Evolutionary conservation across 148 eudicot species (phyloP).

Genomic region (Heliosperma pusillum): DNA sequence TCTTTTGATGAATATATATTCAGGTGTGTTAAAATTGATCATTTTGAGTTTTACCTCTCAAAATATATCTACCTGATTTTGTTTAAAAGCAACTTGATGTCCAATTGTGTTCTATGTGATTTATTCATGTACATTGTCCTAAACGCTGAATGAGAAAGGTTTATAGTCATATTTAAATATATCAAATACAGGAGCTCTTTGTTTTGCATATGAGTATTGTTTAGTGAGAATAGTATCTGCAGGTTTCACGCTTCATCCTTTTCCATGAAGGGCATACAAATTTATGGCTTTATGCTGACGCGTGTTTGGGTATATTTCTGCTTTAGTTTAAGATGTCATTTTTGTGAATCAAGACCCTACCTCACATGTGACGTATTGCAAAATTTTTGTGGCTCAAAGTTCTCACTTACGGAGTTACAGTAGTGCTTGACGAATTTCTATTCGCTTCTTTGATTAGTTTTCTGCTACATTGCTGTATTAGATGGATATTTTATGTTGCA

Average conservation of each 20-base stretch:
- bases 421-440: background rate
- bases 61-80: background rate
- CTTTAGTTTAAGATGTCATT: background rate
- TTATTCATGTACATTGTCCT: background rate
- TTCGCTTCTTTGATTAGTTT: background rate
- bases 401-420: background rate
- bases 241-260: background rate
- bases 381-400: background rate
- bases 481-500: slow-evolving; percentile 26
- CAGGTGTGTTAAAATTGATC: slow-evolving; percentile 49
- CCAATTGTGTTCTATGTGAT: background rate
- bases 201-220: background rate
- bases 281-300: background rate
- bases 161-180: background rate
- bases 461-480: slow-evolving; percentile 5
- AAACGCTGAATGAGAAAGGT: background rate
- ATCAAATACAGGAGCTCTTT: background rate
- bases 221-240: background rate
- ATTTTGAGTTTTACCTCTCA: background rate
- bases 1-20: slow-evolving; percentile 57
- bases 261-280: background rate
- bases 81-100: slow-evolving; percentile 10
- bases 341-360: background rate
- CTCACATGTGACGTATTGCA: background rate
- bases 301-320: background rate